phyloP scores from a whole-genome alignment of 192 early-diverging fungal genomes.

The Geranomyces variabilis region DNA sequence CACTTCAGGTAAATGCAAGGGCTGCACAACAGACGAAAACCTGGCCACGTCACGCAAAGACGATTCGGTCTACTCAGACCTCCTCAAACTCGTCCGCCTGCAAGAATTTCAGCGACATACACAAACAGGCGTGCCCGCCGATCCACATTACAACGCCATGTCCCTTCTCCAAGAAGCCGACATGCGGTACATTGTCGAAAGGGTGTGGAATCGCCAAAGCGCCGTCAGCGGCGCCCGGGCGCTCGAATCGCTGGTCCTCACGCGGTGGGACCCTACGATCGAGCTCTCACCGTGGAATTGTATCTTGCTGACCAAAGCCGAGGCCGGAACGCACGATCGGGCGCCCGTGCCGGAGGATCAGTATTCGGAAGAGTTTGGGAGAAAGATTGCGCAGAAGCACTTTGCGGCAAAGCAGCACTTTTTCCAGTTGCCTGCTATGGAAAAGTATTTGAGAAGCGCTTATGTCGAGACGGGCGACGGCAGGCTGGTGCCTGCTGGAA shows the following conservation, averaged over 20 bases:
- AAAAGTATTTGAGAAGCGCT: constrained; percentile 46
- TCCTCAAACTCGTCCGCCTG: constrained; percentile 47
- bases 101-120: constrained; percentile 47
- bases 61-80: constrained; percentile 54
- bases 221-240: constrained; percentile 46
- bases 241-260: constrained; percentile 51
- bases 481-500: background rate
- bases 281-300: constrained; percentile 62
- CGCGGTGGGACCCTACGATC: constrained; percentile 50
- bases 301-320: constrained; percentile 56
- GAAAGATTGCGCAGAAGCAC: constrained; percentile 55
- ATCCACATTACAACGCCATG: constrained; percentile 50
- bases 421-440: constrained; percentile 53
- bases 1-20: constrained; percentile 49
- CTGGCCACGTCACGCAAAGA: constrained; percentile 54
- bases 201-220: constrained; percentile 55
- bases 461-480: constrained; percentile 36
- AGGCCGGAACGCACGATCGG: constrained; percentile 58
- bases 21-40: constrained; percentile 54
- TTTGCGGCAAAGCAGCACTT: constrained; percentile 54
- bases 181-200: constrained; percentile 58
- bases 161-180: constrained; percentile 59
- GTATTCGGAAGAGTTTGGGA: constrained; percentile 57
- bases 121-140: constrained; percentile 10
- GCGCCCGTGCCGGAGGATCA: constrained; percentile 34